Base-by-base conservation (phyloP, 129 eudicot genomes). In the Glebionis coronaria region DNA sequence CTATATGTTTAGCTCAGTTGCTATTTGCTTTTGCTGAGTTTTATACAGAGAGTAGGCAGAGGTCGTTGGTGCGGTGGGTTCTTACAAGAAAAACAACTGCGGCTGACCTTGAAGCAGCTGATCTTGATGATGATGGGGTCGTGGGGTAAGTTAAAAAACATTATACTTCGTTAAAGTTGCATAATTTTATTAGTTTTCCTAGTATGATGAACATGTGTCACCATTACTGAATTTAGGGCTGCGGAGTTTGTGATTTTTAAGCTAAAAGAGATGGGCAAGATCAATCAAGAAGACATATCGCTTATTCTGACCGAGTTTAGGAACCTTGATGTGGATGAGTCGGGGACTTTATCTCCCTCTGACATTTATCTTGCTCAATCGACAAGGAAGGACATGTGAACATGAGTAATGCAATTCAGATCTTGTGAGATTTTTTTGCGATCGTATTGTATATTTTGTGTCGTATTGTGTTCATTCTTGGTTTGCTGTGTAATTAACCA, bases 211-310 rank as follows among this genome's bases (percentile, higher is more conserved):
- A 14, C 12, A 3, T 49, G 42, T 35, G 6, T 35, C 42, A 9
- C 7, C 1, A 1, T 35, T 5, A 8, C 42, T 25, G 2, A 40
- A 40, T 20, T 2, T 67, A 92, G 98, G 81, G 96, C 87, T 38
- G 91, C 96, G 66, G 98, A 93, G 58, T 93, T 93, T 65, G 74
- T 70, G 44, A 35, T 93, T 50, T 80, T 71, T 60, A 88, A 84
- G 88, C 91, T 93, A 12, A 93, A 88, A 73, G 96, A 93, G 86
- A 93, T 93, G 98, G 98, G 98, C 13, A 88, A 88, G 79, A 88
- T 93, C 61, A 78, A n/a, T 68, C 80, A 76, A 73, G 96, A 88
- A 62, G 98, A 93, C 27, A 63, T 93, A 12, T 42, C 75, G 12
- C 70, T 73, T 23, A 61, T 88, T 42, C 46, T 88, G 95, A 79